A percentile compares a stretch with the other conserved stretches of the same genome.
These are phyloP conservation scores for Reticulomyxa filosa DNA, from an alignment of 78 protist species.

Conservation along the genomic window DNA sequence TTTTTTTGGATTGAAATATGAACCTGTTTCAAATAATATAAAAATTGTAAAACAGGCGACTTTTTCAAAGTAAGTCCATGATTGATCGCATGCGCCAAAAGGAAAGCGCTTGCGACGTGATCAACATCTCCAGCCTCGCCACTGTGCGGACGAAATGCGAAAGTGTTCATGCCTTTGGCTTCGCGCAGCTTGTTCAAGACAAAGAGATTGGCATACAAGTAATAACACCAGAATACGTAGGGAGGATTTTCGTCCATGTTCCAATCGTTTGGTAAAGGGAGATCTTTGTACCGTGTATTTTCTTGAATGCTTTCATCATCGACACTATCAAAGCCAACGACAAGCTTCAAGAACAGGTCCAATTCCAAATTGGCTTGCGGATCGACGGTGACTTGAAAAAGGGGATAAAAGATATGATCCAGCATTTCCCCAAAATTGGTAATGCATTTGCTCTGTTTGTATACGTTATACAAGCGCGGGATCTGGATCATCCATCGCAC, in stretches of 20 bases:
- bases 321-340: slow-evolving; percentile 84
- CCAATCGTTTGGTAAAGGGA: slow-evolving; percentile 75
- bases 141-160: slow-evolving; percentile 12
- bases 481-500: slow-evolving; percentile 66
- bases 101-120: slow-evolving; percentile 14
- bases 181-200: slow-evolving; percentile 56
- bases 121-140: slow-evolving; percentile 31
- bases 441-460: slow-evolving; percentile 17
- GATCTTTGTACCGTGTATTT: too few species aligned
- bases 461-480: slow-evolving; percentile 68
- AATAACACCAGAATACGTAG: slow-evolving; percentile 69
- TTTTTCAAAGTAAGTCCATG: slow-evolving; percentile 80
- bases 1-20: too few species aligned
- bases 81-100: slow-evolving; percentile 49
- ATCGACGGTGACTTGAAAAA: slow-evolving; percentile 54
- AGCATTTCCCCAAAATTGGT: slow-evolving; percentile 38
- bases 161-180: slow-evolving; percentile 24
- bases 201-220: slow-evolving; percentile 61
- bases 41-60: slow-evolving; percentile 72
- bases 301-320: slow-evolving; percentile 84
- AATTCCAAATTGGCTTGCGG: slow-evolving; percentile 16
- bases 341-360: slow-evolving; percentile 25
- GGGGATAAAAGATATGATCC: slow-evolving; percentile 68
- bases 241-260: slow-evolving; percentile 65
- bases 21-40: too few species aligned